Evolutionary conservation across 495 filamentous ascomycete genomes (phyloP).

Genomic region (Penicillium mononematosum): DNA sequence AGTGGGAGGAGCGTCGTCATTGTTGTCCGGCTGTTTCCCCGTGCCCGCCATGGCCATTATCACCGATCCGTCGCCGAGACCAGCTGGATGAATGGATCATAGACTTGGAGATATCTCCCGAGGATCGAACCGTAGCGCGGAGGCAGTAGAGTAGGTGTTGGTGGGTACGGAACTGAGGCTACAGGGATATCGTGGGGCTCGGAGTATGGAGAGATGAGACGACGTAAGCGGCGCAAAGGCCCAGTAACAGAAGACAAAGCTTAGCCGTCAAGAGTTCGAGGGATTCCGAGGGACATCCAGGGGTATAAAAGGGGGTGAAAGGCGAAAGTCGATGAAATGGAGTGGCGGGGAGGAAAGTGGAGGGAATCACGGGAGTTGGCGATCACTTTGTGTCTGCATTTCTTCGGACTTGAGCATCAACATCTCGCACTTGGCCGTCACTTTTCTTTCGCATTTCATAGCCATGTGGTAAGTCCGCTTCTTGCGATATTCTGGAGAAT

Average conservation of each 20-base stretch:
- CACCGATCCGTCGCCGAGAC: conserved; percentile 28
- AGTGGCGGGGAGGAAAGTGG: conserved; percentile 35
- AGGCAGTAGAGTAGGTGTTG: conserved; percentile 8
- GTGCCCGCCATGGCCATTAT: conserved; percentile 44
- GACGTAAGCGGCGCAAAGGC: conserved; percentile 19
- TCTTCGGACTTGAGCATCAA: conserved; percentile 8
- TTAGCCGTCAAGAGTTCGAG: conserved; percentile 4
- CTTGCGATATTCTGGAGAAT: conserved; percentile 9
- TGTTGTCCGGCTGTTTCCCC: conserved; percentile 35
- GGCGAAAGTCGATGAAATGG: conserved; percentile 18
- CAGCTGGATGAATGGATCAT: conserved; percentile 32
- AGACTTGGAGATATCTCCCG: conserved; percentile 20
- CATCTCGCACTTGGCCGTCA: conserved; percentile 13
- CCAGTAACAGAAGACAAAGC: conserved; percentile 8
- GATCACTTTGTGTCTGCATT: conserved; percentile 31
- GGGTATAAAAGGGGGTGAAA: conserved; percentile 12
- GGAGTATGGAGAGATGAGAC: conserved; percentile 3
- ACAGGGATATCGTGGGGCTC: conserved; percentile 13
- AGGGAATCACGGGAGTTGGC: conserved; percentile 32
- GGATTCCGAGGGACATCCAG: not conserved
- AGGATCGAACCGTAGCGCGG: conserved; percentile 2
- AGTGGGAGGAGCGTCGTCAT: conserved; percentile 45
- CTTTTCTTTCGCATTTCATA: conserved; percentile 1
- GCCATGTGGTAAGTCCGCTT: conserved; percentile 52
- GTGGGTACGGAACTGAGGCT: conserved; percentile 9